These are phyloP conservation scores for Rubia tinctorum DNA, from an alignment of 305 asterid genomes.

Conservation along the genomic window DNA sequence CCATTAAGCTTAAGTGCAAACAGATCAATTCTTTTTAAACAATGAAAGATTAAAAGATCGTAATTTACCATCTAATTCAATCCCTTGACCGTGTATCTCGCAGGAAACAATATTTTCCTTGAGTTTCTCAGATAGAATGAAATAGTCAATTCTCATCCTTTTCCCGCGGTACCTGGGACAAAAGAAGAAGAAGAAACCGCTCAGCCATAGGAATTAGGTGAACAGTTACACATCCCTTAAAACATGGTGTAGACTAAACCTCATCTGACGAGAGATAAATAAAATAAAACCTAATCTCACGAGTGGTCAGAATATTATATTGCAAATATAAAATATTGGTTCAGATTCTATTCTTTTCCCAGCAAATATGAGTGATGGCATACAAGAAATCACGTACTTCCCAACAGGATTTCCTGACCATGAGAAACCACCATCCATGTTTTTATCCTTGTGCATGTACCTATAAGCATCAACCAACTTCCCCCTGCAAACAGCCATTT, in stretches of 20 bases:
- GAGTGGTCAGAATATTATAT: neutral
- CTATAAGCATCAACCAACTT: constrained; percentile 82
- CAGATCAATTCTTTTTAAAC: neutral
- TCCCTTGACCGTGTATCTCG: constrained; percentile 80
- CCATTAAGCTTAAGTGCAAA: neutral
- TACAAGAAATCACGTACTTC: constrained; percentile 29
- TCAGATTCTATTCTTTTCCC: neutral
- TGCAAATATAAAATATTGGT: neutral
- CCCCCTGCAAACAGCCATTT: constrained; percentile 47
- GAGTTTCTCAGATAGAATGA: constrained; percentile 64
- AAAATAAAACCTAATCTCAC: neutral
- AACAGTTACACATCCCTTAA: neutral
- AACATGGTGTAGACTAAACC: neutral
- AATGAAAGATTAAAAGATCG: neutral
- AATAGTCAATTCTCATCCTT: constrained; percentile 97
- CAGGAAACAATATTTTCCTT: constrained; percentile 66
- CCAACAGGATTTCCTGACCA: constrained; percentile 98
- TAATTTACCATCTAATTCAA: constrained; percentile 69
- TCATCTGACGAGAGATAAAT: neutral
- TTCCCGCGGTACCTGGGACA: constrained; percentile 82
- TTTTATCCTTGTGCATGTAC: constrained; percentile 67
- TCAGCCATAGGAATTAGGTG: neutral
- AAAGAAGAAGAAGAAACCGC: constrained; percentile 6
- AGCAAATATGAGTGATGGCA: neutral
- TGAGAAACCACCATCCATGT: constrained; percentile 86